phyloP scores from a whole-genome alignment of 2,329 filamentous ascomycete species.

The Dendryphion nanum region DNA sequence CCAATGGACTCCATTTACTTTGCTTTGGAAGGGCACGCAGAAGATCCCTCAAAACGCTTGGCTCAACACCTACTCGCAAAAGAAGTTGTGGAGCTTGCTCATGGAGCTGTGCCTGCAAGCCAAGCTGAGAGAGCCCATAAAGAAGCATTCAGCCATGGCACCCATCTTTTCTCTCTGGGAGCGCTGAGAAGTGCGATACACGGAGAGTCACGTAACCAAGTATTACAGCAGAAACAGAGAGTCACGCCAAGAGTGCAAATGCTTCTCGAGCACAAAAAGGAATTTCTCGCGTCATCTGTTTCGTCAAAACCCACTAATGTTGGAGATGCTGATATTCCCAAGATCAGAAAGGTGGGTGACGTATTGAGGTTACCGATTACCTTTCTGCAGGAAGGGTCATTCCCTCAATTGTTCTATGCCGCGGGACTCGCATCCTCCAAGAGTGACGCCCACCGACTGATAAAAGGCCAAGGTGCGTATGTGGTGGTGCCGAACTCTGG shows the following conservation, averaged over 20 bases:
- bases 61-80: slow-evolving; percentile 82
- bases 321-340: slow-evolving; percentile 13
- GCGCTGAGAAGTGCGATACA: slow-evolving; percentile 20
- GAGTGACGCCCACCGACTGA: slow-evolving; percentile 60
- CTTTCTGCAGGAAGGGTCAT: slow-evolving; percentile 55
- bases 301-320: slow-evolving; percentile 9
- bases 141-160: slow-evolving; percentile 41
- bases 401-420: slow-evolving; percentile 60
- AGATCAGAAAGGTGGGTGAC: slow-evolving; percentile 51
- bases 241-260: background rate
- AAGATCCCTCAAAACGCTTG: slow-evolving; percentile 67
- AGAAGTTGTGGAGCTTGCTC: slow-evolving; percentile 78
- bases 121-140: slow-evolving; percentile 60
- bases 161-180: slow-evolving; percentile 27
- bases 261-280: slow-evolving; percentile 21
- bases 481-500: slow-evolving; percentile 50
- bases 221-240: background rate
- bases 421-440: slow-evolving; percentile 58
- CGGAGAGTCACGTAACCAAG: background rate
- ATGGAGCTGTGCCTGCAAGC: slow-evolving; percentile 65
- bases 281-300: slow-evolving; percentile 18
- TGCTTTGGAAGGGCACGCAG: slow-evolving; percentile 66
- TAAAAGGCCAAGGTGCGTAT: slow-evolving; percentile 57
- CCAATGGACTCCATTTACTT: slow-evolving; percentile 66
- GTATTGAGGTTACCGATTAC: slow-evolving; percentile 61